Evolutionary conservation across 495 filamentous ascomycete genomes (phyloP), one percentile per base, ranked within the genome.

Genomic region (Pyronema omphalodes): DNA sequence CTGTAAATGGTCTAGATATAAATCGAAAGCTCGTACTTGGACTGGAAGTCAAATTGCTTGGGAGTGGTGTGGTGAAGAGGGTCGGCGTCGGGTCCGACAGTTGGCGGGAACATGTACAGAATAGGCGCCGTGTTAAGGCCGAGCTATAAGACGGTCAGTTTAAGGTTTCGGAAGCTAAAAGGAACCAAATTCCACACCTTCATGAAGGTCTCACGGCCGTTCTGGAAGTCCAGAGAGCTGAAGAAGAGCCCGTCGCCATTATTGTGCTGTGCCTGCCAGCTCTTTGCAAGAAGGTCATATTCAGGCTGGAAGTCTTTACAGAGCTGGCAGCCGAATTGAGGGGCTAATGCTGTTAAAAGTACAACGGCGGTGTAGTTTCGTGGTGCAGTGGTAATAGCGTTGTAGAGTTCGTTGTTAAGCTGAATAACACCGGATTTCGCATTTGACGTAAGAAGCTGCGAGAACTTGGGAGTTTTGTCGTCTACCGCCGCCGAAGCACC

Each of bases 71-170:
- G 44, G 33, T 58, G 67, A 41, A 81, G 78, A 37, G 77, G 65
- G 58, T 77, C 82, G 37, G 89, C 84, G 65, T 85, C 76, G 4
- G 86, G 84, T n/a, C 91, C 91, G 44, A 72, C 66, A 19, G 89
- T 94, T 17, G 91, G 89, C 40, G 81, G 85, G 73, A 93, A 96
- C 47, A 94, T 64, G 37, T 89, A 73, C 18, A 99, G 72, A 34
- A 96, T 80, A 1, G 91, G 91, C 12, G 93, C 91, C 37, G 91
- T 93, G 80, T 94, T 89, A 39, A 99, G 78, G 71, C 85, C 83
- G 51, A 95, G 73, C 89, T 96, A 47, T 53, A 11, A 12, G 34
- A 9, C 15, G 7, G 18, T 54, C 52, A 51, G 29, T 0, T 8
- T 49, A 51, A 50, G 37, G 19, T 18, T 18, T 18, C 43, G 5